Base-by-base conservation (phyloP, 768 basidiomycete species). In the Tricholoma sp. region DNA sequence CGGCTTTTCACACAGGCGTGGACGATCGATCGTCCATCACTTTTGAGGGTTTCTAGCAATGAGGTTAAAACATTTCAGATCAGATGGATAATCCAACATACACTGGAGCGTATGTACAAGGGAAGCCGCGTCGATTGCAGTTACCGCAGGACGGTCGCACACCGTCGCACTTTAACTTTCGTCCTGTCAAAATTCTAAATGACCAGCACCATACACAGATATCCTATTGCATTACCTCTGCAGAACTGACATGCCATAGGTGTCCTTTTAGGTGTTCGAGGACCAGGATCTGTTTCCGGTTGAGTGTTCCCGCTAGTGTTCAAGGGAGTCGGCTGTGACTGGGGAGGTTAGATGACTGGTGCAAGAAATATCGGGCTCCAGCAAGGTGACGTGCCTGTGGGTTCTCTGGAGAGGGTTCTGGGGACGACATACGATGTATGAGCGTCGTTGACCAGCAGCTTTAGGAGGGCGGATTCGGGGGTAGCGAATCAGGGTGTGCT, bases 211-310 rank as follows among this genome's bases (percentile, higher is more conserved):
- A 12, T 32, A 29, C 29, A 5, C 5, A 27, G 31, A 50, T 41
- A 10, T 43, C 41, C 60, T 21, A 21, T 53, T 9, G 46, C 51
- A 70, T 56, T 61, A 84, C 87, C 83, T 69, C 88, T 75, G 67
- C 88, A 89, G 64, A 89, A 89, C 55, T 80, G 78, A 64, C 88
- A 89, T 6, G 88, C 88, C 84, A 89, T 87, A 0, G 83, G 79
- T 0, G 81, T 85, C 54, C 86, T 64, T 64, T 68, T 73, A 11
- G 75, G 74, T 21, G 65, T 66, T 50, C 68, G 61, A 27, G 66
- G 62, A 32, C 32, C 31, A 27, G 5, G 24, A 27, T 27, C 24
- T 27, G 24, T 3, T 14, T 64, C 37, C 18, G 31, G n/a, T 47
- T 64, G 60, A 21, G 41, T 50, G 22, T 49, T 56, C 35, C 39